Percentiles rank a stretch among this genome's conserved stretches.
Conservation (phyloP, 2,329 filamentous ascomycete genomes). For the Paramyrothecium roridum region DNA sequence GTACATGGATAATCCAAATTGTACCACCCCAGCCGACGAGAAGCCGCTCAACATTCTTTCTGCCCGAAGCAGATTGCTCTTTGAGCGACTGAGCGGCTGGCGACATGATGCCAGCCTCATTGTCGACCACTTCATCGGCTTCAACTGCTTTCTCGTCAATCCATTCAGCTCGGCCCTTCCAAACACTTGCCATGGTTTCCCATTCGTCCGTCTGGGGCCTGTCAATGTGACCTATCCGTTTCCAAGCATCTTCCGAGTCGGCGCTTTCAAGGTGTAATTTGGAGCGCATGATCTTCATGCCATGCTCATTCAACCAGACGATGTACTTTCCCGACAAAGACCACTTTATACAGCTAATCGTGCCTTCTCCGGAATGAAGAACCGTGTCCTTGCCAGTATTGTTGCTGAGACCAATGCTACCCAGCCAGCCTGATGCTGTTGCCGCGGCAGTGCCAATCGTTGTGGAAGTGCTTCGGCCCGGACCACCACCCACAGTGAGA, state of each 20-base stretch:
- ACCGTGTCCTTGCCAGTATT: constrained; percentile 82
- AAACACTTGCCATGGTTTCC: constrained; percentile 95
- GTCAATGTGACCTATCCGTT: constrained; percentile 87
- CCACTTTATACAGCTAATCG: constrained; percentile 91
- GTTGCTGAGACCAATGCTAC: constrained; percentile 75
- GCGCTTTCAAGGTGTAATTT: constrained; percentile 74
- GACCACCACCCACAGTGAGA: constrained; percentile 75
- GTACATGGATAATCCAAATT: constrained; percentile 92
- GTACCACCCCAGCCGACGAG: constrained; percentile 95
- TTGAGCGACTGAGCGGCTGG: constrained; percentile 25
- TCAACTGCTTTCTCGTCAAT: constrained; percentile 82
- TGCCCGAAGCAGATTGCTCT: constrained; percentile 44
- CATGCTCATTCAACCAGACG: constrained; percentile 93
- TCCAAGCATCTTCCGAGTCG: constrained; percentile 85
- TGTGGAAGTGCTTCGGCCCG: constrained; percentile 82
- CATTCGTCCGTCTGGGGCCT: constrained; percentile 82
- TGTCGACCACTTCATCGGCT: constrained; percentile 57
- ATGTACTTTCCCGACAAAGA: constrained; percentile 89
- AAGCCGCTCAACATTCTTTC: constrained; percentile 66
- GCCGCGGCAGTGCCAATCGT: constrained; percentile 81
- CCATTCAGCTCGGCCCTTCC: constrained; percentile 92
- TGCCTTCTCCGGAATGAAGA: constrained; percentile 87
- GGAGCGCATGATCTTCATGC: constrained; percentile 96
- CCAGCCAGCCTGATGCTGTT: constrained; percentile 85
- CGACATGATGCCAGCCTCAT: constrained; percentile 27